Percentiles rank a stretch among this genome's conserved stretches.
These are phyloP conservation scores for Schwanniomyces etchellsii DNA, from an alignment of 1,139 yeast species.

Conservation along the genomic window DNA sequence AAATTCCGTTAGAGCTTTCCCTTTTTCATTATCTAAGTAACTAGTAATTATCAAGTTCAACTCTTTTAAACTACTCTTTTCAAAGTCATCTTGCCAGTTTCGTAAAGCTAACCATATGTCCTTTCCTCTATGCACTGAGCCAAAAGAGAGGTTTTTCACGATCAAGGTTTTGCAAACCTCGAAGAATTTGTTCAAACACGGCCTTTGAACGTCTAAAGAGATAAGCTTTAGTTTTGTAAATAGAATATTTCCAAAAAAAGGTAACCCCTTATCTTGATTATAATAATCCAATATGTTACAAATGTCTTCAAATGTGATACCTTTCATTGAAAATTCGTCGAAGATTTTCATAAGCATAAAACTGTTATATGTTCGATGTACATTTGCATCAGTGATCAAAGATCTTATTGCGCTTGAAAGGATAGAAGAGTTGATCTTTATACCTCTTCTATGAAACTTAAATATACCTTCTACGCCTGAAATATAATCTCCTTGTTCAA, in stretches of 20 bases:
- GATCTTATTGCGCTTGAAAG: not conserved
- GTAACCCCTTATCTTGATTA: slow-evolving; percentile 3
- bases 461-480: not conserved
- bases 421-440: not conserved
- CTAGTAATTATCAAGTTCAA: not conserved
- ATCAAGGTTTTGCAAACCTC: slow-evolving; percentile 1
- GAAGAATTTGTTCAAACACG: not conserved
- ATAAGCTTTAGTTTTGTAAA: slow-evolving; percentile 6
- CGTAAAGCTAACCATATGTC: slow-evolving; percentile 2
- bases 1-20: slow-evolving; percentile 1
- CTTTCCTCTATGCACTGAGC: slow-evolving; percentile 3
- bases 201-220: not conserved
- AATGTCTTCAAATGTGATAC: slow-evolving; percentile 8
- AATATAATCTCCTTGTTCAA: not conserved
- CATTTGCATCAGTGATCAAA: not conserved
- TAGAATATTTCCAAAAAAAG: slow-evolving; percentile 13
- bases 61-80: not conserved
- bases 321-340: slow-evolving; percentile 4
- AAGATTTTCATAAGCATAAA: slow-evolving; percentile 4
- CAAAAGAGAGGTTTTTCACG: slow-evolving; percentile 3
- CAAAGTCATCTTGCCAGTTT: not conserved
- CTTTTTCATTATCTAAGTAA: not conserved
- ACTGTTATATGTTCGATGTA: not conserved
- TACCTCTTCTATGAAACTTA: not conserved
- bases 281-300: slow-evolving; percentile 7